Base-by-base conservation (phyloP, 805 yeast species). In the Wickerhamiella hasegawae region DNA sequence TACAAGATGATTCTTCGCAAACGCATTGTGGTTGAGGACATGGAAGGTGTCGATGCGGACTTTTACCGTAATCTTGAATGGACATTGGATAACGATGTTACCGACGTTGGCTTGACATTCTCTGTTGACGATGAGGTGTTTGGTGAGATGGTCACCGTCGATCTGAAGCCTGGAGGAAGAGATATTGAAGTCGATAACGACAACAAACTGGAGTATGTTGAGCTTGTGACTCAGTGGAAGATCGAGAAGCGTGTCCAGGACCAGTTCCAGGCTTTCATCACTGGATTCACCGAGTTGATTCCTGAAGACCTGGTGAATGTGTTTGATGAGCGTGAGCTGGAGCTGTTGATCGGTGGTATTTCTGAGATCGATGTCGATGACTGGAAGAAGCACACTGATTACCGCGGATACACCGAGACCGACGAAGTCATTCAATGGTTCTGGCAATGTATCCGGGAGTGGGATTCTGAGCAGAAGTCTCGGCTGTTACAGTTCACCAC, bases 1-100 rank as follows among this genome's bases (percentile, higher is more conserved):
- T 90, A 90, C 62, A 90, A 90, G 65, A 83, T 90, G 96, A 83
- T 90, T 79, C 67, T 90, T 48, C 82, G 75, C 54, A 90, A 90
- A 60, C 84, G 84, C 64, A 94, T 90, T 46, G 87, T 83, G 2
- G 64, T 90, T 46, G 94, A 82, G 58, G 99, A 90, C 60, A 79
- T 90, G 92, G 98, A 90, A 59, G 94, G 96, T 59, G 96, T 92
- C 41, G 99, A 90, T 59, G 87, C 94, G 18, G 97, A 90, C 54
- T 84, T 87, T 62, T 83, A 83, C 63, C 74, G 90, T 53, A 87
- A 94, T 18, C 66, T 90, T 59, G 81, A 82, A 52, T 90, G 98
- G 98, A 82, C 84, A 57, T 64, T 84, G 42, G 96, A 90, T 51
- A 87, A 90, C 55, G 94, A 84, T 55, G 87, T 90, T 51, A 79